Evolutionary conservation across 768 basidiomycete species (phyloP), one percentile per base, ranked within the genome.

Genomic region (Pleurotus pulmonarius): DNA sequence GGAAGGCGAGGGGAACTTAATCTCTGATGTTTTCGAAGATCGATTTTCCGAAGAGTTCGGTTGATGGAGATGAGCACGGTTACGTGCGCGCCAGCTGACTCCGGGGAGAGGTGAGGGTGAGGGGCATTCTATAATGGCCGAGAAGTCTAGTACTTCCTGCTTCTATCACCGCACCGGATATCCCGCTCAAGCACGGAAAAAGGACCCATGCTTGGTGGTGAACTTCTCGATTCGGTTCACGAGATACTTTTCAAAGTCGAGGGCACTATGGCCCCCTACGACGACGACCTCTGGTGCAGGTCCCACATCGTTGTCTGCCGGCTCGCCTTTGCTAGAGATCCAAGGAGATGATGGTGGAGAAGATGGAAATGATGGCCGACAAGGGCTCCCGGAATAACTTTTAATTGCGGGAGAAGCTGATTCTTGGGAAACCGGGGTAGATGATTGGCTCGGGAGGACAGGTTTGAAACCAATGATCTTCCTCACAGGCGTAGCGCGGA

Each of bases 231-330:
- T 75, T 41, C 75, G 73, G 37, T 67, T 71, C 46, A 75, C 63
- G 18, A 80, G 64, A 58, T 77, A 72, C 51, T 72, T 69, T 56
- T 75, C 70, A 56, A 78, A 78, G 45, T 74, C 73, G 25, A 73
- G 66, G 4, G 65, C 65, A 34, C 29, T 34, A 9, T 34, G 29
- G 1, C 29, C 29, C 29, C 29, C 29, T 34, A 34, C 29, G 46
- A 69, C 61, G 57, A 75, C 73, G 8, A 64, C 55, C 26, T 72
- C 73, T 18, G 45, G 13, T 1, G 70, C 64, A 40, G 71, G 73
- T 16, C 68, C 65, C 24, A 62, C 58, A 44, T 74, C 72, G 40
- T 67, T 70, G 55, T 70, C 69, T 25, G 64, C 59, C 25, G 53
- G 40, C 41, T 71, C 68, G 40, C 64, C 66, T 54, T 65, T 67